Evolutionary conservation across 495 filamentous ascomycete species (phyloP).

Genomic region (Neurospora sp.): DNA sequence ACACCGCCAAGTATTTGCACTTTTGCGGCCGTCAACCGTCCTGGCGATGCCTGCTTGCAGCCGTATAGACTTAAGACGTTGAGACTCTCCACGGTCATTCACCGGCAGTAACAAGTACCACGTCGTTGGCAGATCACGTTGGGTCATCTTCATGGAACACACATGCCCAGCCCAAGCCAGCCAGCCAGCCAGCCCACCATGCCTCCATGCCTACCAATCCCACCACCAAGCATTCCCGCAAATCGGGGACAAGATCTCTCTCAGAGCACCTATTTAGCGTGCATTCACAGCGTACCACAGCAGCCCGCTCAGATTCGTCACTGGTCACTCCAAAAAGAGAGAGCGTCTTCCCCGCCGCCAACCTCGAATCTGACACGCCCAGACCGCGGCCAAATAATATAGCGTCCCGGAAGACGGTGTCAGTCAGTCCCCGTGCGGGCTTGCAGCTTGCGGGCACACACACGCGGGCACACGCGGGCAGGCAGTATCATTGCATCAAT

Average conservation of each 20-base stretch:
- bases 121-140: constrained; percentile 2
- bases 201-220: background rate
- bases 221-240: background rate
- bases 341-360: constrained; percentile 2
- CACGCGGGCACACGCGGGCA: background rate
- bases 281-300: constrained; percentile 12
- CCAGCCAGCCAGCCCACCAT: background rate
- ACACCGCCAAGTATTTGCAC: background rate
- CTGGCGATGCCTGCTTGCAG: background rate
- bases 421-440: constrained; percentile 13
- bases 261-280: constrained; percentile 9
- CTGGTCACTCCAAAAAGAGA: constrained; percentile 4
- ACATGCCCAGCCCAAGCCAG: background rate
- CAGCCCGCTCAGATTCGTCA: constrained; percentile 17
- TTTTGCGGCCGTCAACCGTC: background rate
- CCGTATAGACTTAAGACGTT: background rate
- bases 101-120: no score
- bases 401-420: background rate
- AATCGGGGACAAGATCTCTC: constrained; percentile 10
- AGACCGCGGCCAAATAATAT: background rate
- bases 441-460: background rate
- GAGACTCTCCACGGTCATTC: background rate
- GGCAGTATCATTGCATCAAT: constrained; percentile 5
- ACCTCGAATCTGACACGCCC: constrained; percentile 8
- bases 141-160: background rate